Evolutionary conservation across 805 yeast genomes (phyloP).

Genomic region (Candida easanensis): DNA sequence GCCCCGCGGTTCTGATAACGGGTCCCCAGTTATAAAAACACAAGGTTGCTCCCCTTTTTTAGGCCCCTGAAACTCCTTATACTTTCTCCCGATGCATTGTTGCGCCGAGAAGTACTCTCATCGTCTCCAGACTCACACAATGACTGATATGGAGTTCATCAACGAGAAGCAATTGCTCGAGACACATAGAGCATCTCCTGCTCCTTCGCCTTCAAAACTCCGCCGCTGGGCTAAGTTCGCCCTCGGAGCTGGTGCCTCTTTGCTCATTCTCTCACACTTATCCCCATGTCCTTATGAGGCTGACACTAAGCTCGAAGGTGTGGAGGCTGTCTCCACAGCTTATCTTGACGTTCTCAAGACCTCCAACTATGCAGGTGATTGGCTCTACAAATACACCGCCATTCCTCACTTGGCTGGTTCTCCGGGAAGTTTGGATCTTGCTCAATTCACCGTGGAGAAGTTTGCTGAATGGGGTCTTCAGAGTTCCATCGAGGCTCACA

Average conservation of each 20-base stretch:
- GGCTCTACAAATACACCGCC: constrained; percentile 51
- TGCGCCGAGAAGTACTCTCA: constrained; percentile 8
- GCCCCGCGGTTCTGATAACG: too few species aligned
- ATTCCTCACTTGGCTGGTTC: constrained; percentile 61
- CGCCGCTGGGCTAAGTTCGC: constrained; percentile 2
- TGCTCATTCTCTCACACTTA: constrained; percentile 2
- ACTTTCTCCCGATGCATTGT: background rate
- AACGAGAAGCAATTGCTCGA: background rate
- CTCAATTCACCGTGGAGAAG: constrained; percentile 56
- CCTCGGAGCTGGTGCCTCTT: constrained; percentile 1
- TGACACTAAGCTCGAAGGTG: constrained; percentile 1
- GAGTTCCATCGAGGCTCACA: constrained; percentile 51
- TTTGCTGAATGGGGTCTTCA: constrained; percentile 60
- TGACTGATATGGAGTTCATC: background rate
- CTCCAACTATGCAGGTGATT: constrained; percentile 43
- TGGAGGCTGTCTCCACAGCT: constrained; percentile 9
- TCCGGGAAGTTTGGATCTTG: constrained; percentile 38
- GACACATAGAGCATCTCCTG: background rate
- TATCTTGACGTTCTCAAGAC: constrained; percentile 27
- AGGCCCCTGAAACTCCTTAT: too few species aligned
- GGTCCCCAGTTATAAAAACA: too few species aligned
- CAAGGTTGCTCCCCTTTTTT: background rate
- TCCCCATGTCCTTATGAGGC: too few species aligned
- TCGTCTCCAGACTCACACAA: constrained; percentile 1
- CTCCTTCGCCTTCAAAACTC: background rate